Base-by-base conservation (phyloP, 1,284 basidiomycete genomes). In the Nidula niveotomentosa region DNA sequence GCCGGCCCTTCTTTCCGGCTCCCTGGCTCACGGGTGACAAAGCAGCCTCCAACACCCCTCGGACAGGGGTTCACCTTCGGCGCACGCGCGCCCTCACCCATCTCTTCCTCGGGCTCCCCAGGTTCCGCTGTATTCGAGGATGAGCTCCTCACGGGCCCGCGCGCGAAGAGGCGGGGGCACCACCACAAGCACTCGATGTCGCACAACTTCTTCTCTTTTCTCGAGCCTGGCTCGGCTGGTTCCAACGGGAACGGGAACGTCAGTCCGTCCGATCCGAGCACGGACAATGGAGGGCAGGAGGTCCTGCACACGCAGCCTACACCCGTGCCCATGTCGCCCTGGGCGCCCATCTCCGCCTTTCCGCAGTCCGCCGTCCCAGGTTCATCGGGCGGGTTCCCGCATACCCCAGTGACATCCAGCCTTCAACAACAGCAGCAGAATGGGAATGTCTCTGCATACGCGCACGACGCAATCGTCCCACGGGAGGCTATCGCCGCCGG, bases 111-210 rank as follows among this genome's bases (percentile, higher is more conserved):
- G 3, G 53, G 50, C 6, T 56, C 65, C 57, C 60, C 56, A 56
- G 56, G 51, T 8, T 56, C 65, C 4, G 59, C 69, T 0, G 55
- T 69, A 6, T 65, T 69, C 3, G 36, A 30, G 35, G 34, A 46
- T 2, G 35, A 36, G 18, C 45, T 37, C 45, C 17, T 46, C 49
- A 18, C n/a, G 47, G 17, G 45, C 10, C 51, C 58, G n/a, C 49
- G 48, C 45, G 67, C 78, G 18, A 76, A 81, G 15, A 78, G 89
- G 37, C 76, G 89, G 53, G 92, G 92, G 0, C 93, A 95, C 65
- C 93, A 95, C 70, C 95, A 97, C 66, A 92, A 94, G 66, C 94
- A 96, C 70, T 97, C 94, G 0, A 71, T 96, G 23, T 96, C 94
- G 1, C 94, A 96, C 71, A 94, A 93, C 67, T 94, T 96, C 73